Conservation (phyloP, 2,329 filamentous ascomycete species). For the Fusarium setosum region DNA sequence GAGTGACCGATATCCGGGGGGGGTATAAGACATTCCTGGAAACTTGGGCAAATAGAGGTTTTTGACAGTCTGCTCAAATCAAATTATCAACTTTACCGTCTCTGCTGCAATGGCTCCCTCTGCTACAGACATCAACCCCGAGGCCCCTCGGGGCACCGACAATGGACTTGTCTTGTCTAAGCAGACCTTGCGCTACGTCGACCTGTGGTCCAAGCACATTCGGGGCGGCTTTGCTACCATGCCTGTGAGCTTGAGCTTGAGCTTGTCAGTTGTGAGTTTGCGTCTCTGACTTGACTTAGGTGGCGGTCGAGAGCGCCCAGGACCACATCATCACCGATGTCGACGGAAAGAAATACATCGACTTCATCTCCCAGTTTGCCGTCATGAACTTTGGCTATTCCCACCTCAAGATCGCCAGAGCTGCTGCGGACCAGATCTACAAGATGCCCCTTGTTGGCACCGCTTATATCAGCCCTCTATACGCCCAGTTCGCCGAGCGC, state of each 20-base stretch:
- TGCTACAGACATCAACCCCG: neutral
- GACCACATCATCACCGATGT: slow-evolving; percentile 17
- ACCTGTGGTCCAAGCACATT: slow-evolving; percentile 4
- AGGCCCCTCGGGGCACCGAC: neutral
- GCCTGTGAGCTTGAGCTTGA: neutral
- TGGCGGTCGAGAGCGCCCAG: slow-evolving; percentile 6
- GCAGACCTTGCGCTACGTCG: neutral
- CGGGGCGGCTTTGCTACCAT: slow-evolving; percentile 13
- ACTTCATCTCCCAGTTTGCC: slow-evolving; percentile 14
- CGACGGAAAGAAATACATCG: slow-evolving; percentile 22
- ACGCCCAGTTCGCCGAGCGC: slow-evolving; percentile 17
- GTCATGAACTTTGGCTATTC: slow-evolving; percentile 22
- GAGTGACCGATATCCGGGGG: no score
- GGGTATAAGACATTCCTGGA: neutral
- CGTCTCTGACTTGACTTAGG: neutral
- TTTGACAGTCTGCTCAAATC: neutral
- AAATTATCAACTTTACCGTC: neutral
- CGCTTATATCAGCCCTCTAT: slow-evolving; percentile 14
- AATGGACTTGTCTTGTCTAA: neutral
- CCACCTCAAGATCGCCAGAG: slow-evolving; percentile 11
- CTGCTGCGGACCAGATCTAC: slow-evolving; percentile 6
- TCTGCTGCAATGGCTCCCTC: slow-evolving; percentile 10
- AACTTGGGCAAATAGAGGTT: no score
- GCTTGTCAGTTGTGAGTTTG: neutral
- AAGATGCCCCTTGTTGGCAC: slow-evolving; percentile 11